Percentiles rank a stretch among this genome's conserved stretches.
These are phyloP conservation scores for Euphorbia celastroides DNA, from an alignment of 441 rosid species.

Conservation along the genomic window DNA sequence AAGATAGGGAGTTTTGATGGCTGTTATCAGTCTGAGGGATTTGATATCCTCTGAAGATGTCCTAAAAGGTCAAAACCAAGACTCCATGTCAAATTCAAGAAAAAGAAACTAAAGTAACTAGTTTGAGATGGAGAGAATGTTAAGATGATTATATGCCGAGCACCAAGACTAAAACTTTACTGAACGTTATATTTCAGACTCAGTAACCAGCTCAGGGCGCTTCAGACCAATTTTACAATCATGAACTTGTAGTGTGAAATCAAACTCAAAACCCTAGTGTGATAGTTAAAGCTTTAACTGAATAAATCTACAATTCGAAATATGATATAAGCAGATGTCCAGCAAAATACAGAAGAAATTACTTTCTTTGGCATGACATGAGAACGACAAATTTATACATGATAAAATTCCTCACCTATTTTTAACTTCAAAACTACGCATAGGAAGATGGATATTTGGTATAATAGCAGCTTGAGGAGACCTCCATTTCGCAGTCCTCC, in stretches of 20 bases:
- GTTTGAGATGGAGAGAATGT: too few species aligned
- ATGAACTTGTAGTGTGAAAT: too few species aligned
- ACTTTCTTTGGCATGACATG: not conserved
- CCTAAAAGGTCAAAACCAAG: conserved; percentile 29
- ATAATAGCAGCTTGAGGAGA: conserved; percentile 65
- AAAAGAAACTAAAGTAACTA: too few species aligned
- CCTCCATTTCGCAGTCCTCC: conserved; percentile 50
- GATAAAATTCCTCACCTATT: conserved; percentile 37
- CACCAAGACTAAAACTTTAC: not conserved
- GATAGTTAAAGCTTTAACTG: too few species aligned
- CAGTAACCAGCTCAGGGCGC: not conserved
- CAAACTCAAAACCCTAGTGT: too few species aligned
- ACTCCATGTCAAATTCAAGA: not conserved
- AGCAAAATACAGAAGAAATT: not conserved
- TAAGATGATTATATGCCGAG: not conserved
- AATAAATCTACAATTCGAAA: too few species aligned
- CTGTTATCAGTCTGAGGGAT: conserved; percentile 69
- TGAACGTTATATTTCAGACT: not conserved
- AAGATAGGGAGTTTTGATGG: conserved; percentile 81
- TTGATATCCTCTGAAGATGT: conserved; percentile 64
- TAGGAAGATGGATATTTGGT: conserved; percentile 74
- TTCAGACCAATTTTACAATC: too few species aligned
- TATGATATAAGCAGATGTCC: too few species aligned
- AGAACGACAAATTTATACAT: not conserved
- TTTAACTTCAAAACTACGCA: conserved; percentile 86